A percentile compares a stretch with the other conserved stretches of the same genome.
These are phyloP conservation scores for Epichloe baconii DNA, from an alignment of 2,329 filamentous ascomycete genomes.

Conservation along the genomic window DNA sequence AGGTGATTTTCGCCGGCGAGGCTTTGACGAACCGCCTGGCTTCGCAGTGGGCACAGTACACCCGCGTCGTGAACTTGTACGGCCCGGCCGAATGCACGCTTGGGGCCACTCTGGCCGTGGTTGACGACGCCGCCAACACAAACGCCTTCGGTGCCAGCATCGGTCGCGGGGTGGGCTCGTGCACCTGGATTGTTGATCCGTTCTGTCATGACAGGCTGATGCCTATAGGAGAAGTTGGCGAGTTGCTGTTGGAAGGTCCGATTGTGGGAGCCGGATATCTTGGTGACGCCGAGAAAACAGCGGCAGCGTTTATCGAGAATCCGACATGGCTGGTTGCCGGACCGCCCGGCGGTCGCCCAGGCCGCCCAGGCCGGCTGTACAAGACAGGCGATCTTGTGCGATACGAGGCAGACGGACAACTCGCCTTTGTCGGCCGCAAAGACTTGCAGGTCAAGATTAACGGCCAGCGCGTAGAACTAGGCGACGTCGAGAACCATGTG, in stretches of 20 bases:
- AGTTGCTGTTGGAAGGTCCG: conserved; percentile 29
- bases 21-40: conserved; percentile 3
- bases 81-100: conserved; percentile 12
- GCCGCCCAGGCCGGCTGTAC: conserved; percentile 8
- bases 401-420: conserved; percentile 7
- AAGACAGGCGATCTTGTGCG: conserved; percentile 12
- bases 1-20: conserved; percentile 10
- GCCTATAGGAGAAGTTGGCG: conserved; percentile 16
- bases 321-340: conserved; percentile 9
- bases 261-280: conserved; percentile 37
- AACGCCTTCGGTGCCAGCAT: background rate
- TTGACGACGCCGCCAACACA: background rate
- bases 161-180: conserved; percentile 2
- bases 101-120: background rate
- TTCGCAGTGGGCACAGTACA: conserved; percentile 4
- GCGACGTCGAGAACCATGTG: conserved; percentile 15
- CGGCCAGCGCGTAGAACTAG: conserved; percentile 43
- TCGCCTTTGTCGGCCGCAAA: conserved; percentile 31
- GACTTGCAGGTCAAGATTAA: conserved; percentile 47
- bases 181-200: conserved; percentile 14
- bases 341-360: background rate
- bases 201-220: conserved; percentile 8
- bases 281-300: conserved; percentile 21
- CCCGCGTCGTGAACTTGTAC: conserved; percentile 11
- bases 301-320: conserved; percentile 14